These are phyloP conservation scores for Tolypocladium amazonense DNA, from an alignment of 2,329 filamentous ascomycete genomes.

Conservation along the genomic window DNA sequence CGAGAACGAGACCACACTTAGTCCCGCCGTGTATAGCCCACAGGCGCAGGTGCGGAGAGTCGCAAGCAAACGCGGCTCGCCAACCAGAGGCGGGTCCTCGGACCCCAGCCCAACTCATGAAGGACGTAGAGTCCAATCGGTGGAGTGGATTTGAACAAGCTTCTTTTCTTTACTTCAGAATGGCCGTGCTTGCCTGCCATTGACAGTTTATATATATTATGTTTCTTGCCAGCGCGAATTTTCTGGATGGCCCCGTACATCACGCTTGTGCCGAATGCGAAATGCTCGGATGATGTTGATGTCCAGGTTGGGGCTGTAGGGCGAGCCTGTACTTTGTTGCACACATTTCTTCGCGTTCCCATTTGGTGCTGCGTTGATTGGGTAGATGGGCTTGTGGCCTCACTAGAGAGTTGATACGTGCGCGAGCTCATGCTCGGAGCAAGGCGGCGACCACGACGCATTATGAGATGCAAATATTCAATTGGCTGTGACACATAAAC, in stretches of 20 bases:
- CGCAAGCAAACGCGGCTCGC: background rate
- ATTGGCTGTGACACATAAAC: background rate
- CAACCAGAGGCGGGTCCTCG: background rate
- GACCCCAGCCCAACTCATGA: background rate
- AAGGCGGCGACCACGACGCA: background rate
- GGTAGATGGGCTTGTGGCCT: background rate
- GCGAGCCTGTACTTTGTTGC: background rate
- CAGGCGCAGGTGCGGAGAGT: slow-evolving; percentile 5
- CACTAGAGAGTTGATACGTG: background rate
- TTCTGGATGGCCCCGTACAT: background rate
- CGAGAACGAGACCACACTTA: slow-evolving; percentile 29
- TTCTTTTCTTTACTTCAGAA: background rate
- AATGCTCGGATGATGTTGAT: background rate
- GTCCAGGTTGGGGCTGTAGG: background rate
- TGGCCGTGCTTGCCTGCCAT: background rate
- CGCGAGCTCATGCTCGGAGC: background rate
- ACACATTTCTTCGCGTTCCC: too few species aligned
- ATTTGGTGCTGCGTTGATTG: too few species aligned
- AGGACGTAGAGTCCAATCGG: slow-evolving; percentile 2
- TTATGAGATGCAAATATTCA: background rate
- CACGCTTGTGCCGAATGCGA: background rate
- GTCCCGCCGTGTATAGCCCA: slow-evolving; percentile 41
- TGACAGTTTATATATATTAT: background rate
- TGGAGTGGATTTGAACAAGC: slow-evolving; percentile 8
- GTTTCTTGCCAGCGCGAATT: background rate